phyloP scores from a whole-genome alignment of 2,329 filamentous ascomycete genomes.

The Alternaria angustiovoidea region DNA sequence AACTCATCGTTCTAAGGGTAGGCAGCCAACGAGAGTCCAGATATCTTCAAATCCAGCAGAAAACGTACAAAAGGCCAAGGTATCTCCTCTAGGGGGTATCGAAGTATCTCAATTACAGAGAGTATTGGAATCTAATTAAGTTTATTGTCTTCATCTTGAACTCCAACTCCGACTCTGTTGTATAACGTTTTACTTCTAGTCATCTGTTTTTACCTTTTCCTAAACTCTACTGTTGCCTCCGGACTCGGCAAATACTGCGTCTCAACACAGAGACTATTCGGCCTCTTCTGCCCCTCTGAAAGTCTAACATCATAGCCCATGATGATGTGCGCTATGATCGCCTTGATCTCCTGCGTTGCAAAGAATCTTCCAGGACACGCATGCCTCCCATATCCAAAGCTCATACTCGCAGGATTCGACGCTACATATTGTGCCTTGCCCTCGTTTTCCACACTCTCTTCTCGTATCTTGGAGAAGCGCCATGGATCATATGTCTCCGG shows the following conservation, averaged over 20 bases:
- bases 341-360: constrained; percentile 1
- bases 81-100: no score
- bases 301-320: not conserved
- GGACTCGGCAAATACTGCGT: not conserved
- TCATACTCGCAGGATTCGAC: not conserved
- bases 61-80: no score
- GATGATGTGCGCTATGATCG: not conserved
- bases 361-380: constrained; percentile 1
- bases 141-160: no score
- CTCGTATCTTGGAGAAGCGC: not conserved
- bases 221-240: not conserved
- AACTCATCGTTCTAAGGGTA: rapidly evolving
- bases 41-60: no score
- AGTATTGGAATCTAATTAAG: no score
- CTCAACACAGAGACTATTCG: not conserved
- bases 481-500: not conserved
- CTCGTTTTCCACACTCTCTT: not conserved
- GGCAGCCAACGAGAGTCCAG: no score
- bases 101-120: rapidly evolving
- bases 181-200: not conserved
- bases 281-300: not conserved
- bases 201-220: not conserved
- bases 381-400: constrained; percentile 1
- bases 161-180: not conserved
- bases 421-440: not conserved